phyloP scores from a whole-genome alignment of 305 asterid genomes.

The Caryopteris hybrid region DNA sequence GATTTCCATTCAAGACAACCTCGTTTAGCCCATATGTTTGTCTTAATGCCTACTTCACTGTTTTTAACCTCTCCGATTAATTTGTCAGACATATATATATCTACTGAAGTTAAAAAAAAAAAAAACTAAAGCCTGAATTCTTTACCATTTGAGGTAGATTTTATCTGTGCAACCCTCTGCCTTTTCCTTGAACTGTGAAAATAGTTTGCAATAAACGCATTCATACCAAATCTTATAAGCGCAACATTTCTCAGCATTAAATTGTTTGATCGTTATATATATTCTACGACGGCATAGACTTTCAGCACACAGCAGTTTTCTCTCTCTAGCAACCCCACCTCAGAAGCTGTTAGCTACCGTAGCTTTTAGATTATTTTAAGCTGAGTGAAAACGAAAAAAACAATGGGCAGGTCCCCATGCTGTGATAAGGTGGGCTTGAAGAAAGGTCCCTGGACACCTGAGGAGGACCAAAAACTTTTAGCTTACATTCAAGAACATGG shows the following conservation, averaged over 20 bases:
- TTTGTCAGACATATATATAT: too few species aligned
- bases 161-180: background rate
- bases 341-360: background rate
- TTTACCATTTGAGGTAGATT: background rate
- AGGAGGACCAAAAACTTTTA: constrained; percentile 37
- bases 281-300: background rate
- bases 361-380: background rate
- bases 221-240: constrained; percentile 19
- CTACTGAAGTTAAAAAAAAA: too few species aligned
- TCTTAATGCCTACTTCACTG: too few species aligned
- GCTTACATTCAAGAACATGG: constrained; percentile 36
- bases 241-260: constrained; percentile 14
- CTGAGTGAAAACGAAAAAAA: background rate
- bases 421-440: constrained; percentile 39
- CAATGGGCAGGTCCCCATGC: constrained; percentile 45
- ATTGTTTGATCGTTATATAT: constrained; percentile 9
- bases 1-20: too few species aligned
- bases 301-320: background rate
- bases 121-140: too few species aligned
- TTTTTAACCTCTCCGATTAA: too few species aligned
- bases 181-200: background rate
- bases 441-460: constrained; percentile 44
- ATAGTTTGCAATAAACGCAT: background rate
- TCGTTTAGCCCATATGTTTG: too few species aligned
- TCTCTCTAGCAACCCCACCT: background rate